Base-by-base conservation (phyloP, 2,329 filamentous ascomycete species). In the Pezicula rhizophila region DNA sequence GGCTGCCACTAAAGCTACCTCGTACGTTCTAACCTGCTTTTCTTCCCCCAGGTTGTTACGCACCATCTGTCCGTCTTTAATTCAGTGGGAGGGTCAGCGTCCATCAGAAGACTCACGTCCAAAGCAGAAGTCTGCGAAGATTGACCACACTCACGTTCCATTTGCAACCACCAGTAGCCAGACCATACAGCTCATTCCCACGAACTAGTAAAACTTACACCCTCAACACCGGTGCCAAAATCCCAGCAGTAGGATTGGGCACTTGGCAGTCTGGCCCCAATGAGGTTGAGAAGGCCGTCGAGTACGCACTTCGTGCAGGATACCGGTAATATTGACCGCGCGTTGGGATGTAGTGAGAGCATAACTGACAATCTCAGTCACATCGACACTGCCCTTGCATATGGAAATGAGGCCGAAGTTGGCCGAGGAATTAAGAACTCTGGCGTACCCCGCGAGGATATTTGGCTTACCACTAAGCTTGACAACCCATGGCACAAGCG, bases 381-480 rank as follows among this genome's bases (percentile, higher is more conserved):
- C 70, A 84, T 89, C 65, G 83, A 86, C 70, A 87, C 84, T n/a
- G 66, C 60, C 58, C 76, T 85, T 53, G 85, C 82, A 45, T 93
- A 93, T 66, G 83, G 81, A 65, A 93, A 92, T 68, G 87, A 87
- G 66, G 69, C 71, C 45, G 82, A 85, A 61, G 82, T 87, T 17
- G 83, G 84, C 52, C 68, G 74, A 47, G 84, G 82, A 47, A 84
- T 87, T 64, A 74, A 73, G 56, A 77, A 77, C 43, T 78, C 79
- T 2, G 82, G 80, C 26, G 77, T 87, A 2, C 76, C 82, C n/a
- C 77, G 84, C 20, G 71, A 76, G 48, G 70, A 86, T 59, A 79
- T 87, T 64, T 88, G 80, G 76, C 67, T 87, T 50, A 92, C 88
- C 46, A 89, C 87, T 59, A 95, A 93, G 77, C 79, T 92, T 47